phyloP scores from a whole-genome alignment of 2,329 filamentous ascomycete species.

The Thyridium curvatum region DNA sequence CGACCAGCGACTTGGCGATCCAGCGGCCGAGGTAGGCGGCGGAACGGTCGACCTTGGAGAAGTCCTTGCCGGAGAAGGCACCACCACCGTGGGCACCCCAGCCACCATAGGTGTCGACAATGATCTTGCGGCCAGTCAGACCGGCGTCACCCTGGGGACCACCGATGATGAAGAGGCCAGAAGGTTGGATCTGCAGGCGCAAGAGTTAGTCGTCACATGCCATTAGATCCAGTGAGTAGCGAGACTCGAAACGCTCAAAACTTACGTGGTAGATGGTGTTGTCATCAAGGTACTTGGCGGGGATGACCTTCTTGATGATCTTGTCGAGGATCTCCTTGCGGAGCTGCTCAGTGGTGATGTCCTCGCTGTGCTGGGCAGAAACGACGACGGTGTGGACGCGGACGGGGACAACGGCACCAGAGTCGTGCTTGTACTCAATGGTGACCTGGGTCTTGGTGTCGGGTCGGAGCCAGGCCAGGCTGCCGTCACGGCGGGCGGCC shows the following conservation, averaged over 20 bases:
- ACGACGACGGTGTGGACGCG: constrained; percentile 96
- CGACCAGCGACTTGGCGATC: constrained; percentile 97
- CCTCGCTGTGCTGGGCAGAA: constrained; percentile 86
- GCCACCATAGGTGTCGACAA: constrained; percentile 98
- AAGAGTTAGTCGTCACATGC: constrained; percentile 1
- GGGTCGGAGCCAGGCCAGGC: constrained; percentile 87
- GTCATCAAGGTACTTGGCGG: constrained; percentile 84
- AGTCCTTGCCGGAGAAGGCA: constrained; percentile 99
- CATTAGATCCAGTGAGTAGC: background rate
- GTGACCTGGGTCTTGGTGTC: constrained; percentile 99
- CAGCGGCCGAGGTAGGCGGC: constrained; percentile 96
- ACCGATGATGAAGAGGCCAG: constrained; percentile 97
- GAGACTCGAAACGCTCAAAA: constrained; percentile 10
- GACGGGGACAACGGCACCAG: constrained; percentile 84
- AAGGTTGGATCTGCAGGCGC: constrained; percentile 74
- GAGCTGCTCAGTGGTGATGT: constrained; percentile 85
- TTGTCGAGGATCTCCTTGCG: constrained; percentile 95
- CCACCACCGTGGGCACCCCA: constrained; percentile 99
- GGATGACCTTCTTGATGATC: constrained; percentile 94
- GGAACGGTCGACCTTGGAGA: constrained; percentile 99
- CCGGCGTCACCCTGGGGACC: constrained; percentile 98
- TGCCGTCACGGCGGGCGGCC: constrained; percentile 78
- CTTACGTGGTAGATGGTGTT: constrained; percentile 90
- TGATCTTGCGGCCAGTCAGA: constrained; percentile 98
- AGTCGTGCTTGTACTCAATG: constrained; percentile 96